Evolutionary conservation across 148 eudicot species (phyloP), one percentile per base, ranked within the genome.

Genomic region (Limonium bicolor): DNA sequence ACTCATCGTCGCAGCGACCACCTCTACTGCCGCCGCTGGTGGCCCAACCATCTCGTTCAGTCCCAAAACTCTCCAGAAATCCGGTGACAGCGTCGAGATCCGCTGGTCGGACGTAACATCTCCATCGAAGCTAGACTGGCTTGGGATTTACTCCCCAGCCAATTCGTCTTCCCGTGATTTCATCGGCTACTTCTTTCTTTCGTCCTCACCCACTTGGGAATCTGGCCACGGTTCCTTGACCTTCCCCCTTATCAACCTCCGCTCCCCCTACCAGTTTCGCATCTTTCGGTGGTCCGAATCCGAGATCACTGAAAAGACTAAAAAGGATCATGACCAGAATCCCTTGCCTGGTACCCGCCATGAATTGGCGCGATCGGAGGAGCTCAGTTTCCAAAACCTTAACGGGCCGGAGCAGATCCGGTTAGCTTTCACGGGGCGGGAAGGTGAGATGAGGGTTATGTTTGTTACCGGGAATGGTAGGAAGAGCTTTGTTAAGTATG

Each of bases 351-450:
- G 82, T 41, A 65, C 82, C 4, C 66, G 57, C 28, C 85, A 81
- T 33, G 46, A 67, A 32, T 31, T 85, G 53, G 88, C 64, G 2
- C 41, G 22, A 32, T 70, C 88, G 4, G 67, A 54, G 13, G 51
- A 46, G 54, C 18, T 85, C 26, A 21, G 72, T 38, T 92, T 85
- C 23, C 65, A 46, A 7, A 44, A 61, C 64, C 74, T 71, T 12
- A 71, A 56, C 1, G 92, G 85, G 8, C 99, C 99, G 11, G 94
- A 92, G 58, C 99, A 92, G 76, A 65, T 78, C 16, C 95, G 73
- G 19, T 37, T 92, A 66, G 78, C 80, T 21, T 72, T 77, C 35
- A 67, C 82, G 48, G 88, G 66, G 6, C 32, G 50, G 36, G 78
- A 31, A 9, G 82, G 64, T 48, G 88, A 85, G 67, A 85, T 92